These are phyloP conservation scores for Anisodus tanguticus DNA, from an alignment of 257 asterid species.

Conservation along the genomic window DNA sequence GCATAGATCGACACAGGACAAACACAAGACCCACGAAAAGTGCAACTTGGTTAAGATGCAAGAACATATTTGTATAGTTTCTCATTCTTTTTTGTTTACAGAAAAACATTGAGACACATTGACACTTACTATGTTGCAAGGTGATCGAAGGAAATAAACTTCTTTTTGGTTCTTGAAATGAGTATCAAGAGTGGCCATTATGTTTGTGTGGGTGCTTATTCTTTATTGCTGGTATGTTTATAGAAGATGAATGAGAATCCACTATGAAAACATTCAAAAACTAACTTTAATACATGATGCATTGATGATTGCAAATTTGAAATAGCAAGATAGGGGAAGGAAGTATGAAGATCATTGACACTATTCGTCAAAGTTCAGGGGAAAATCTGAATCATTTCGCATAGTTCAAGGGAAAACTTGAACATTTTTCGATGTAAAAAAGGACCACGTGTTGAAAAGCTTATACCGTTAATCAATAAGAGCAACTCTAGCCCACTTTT, in stretches of 20 bases:
- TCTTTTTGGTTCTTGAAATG: too few species aligned
- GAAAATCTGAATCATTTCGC: background rate
- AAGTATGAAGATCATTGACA: background rate
- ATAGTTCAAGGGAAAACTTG: background rate
- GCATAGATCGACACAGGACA: too few species aligned
- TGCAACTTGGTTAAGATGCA: too few species aligned
- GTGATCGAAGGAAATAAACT: too few species aligned
- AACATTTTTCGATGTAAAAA: background rate
- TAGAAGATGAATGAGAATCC: constrained; percentile 17
- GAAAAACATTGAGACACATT: too few species aligned
- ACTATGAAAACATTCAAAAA: background rate
- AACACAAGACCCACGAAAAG: too few species aligned
- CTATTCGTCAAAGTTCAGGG: background rate
- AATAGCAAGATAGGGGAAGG: constrained; percentile 16
- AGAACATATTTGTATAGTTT: too few species aligned
- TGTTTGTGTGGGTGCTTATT: too few species aligned
- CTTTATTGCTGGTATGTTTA: background rate
- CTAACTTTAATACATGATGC: background rate
- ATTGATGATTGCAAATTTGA: constrained; percentile 1
- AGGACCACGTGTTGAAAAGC: background rate
- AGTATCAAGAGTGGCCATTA: too few species aligned
- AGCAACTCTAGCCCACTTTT: background rate
- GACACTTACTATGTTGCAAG: too few species aligned
- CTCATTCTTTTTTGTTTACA: too few species aligned
- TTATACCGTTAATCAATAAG: background rate